Conservation (phyloP, 1,139 yeast genomes). For the Suhomyces panamericanus region DNA sequence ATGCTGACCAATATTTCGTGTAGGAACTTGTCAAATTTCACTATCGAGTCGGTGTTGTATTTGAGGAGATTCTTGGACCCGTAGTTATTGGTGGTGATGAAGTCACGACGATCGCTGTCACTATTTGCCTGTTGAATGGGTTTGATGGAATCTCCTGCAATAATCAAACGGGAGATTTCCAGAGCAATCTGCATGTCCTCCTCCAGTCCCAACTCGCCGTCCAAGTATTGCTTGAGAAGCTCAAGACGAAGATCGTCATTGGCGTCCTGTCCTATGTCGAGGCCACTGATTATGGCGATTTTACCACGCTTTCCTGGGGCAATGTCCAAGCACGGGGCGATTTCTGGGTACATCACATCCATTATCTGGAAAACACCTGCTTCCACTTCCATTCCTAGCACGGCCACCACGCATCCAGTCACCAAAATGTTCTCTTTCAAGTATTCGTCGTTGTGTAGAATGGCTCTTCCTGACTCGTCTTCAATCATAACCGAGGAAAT, state of each 20-base stretch:
- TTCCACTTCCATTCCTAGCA: conserved; percentile 80
- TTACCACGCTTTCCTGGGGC: conserved; percentile 16
- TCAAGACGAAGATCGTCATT: conserved; percentile 51
- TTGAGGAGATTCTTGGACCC: conserved; percentile 55
- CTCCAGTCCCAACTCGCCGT: conserved; percentile 62
- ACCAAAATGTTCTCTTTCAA: conserved; percentile 55
- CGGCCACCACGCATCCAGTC: conserved; percentile 85
- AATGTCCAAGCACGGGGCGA: conserved; percentile 28
- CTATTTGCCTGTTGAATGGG: conserved; percentile 24
- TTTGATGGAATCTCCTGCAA: conserved; percentile 78
- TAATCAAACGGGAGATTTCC: conserved; percentile 54
- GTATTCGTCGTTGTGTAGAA: conserved; percentile 65
- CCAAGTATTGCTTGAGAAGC: conserved; percentile 66
- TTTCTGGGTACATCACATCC: conserved; percentile 72
- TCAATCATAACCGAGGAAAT: conserved; percentile 75
- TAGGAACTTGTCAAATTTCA: conserved; percentile 56
- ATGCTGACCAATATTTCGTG: conserved; percentile 58
- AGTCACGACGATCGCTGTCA: conserved; percentile 29
- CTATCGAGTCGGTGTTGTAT: conserved; percentile 44
- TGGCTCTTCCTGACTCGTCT: conserved; percentile 90
- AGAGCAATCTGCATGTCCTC: conserved; percentile 26
- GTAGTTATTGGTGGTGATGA: conserved; percentile 43
- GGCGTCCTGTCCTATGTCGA: conserved; percentile 49
- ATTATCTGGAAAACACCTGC: conserved; percentile 85
- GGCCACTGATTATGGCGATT: conserved; percentile 74